Evolutionary conservation across 208 protist genomes (phyloP).

Genomic region (Wallacemonas sp.): DNA sequence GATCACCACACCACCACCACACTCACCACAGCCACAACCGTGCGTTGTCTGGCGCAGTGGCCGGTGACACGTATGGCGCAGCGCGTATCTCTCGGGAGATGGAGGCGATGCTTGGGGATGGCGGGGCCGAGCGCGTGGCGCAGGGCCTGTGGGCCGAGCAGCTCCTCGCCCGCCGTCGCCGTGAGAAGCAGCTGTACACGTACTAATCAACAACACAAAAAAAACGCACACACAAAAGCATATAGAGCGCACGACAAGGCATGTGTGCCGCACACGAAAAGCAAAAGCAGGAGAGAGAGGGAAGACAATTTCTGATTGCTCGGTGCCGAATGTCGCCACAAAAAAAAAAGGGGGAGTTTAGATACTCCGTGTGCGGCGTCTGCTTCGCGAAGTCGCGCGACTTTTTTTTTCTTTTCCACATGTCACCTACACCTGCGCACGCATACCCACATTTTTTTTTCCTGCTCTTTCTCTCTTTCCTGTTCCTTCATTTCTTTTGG

Average conservation of each 20-base stretch:
- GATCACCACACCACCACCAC: background rate
- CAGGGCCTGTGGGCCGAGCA: slow-evolving; percentile 72
- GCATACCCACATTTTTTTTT: no score
- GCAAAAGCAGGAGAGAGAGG: no score
- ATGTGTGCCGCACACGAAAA: no score
- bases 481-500: background rate
- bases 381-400: no score
- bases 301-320: no score
- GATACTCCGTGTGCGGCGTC: no score
- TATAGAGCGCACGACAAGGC: no score
- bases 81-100: background rate
- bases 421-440: no score
- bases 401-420: no score
- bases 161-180: slow-evolving; percentile 38
- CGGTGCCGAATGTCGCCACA: no score
- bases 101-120: background rate
- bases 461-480: background rate
- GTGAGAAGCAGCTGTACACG: background rate
- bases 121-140: slow-evolving; percentile 37
- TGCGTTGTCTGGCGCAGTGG: background rate
- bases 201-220: background rate
- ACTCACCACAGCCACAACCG: no score
- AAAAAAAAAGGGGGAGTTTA: no score
- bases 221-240: background rate
- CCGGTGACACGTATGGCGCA: background rate